These are phyloP conservation scores for Zanthoxylum bungeanum DNA, from an alignment of 345 rosid genomes.

Conservation along the genomic window DNA sequence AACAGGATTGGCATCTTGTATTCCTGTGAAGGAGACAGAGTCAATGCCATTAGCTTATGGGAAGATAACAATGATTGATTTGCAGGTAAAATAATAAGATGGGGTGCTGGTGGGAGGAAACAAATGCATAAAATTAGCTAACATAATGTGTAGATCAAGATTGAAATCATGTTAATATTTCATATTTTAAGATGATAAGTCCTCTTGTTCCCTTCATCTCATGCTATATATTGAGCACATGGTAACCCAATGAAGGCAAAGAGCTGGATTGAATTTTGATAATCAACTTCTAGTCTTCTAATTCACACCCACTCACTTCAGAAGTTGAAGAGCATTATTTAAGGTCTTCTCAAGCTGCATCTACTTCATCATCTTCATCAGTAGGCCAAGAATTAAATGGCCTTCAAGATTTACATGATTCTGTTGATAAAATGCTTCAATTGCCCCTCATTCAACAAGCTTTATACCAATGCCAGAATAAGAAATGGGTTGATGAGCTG, in stretches of 20 bases:
- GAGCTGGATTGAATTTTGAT: background rate
- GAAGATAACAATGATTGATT: background rate
- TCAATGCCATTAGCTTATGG: background rate
- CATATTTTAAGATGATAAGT: constrained; percentile 8
- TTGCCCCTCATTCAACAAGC: constrained; percentile 13
- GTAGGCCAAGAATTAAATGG: constrained; percentile 13
- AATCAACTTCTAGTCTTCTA: background rate
- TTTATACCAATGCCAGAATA: background rate
- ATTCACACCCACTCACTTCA: constrained; percentile 23
- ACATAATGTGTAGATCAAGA: background rate
- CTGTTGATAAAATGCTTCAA: constrained; percentile 19
- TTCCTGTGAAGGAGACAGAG: too few relatives aligned
- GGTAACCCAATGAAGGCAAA: background rate
- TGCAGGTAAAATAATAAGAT: background rate
- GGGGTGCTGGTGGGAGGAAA: background rate
- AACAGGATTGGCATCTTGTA: too few relatives aligned
- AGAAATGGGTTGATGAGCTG: constrained; percentile 6
- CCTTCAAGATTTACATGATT: constrained; percentile 36
- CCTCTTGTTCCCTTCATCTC: constrained; percentile 7
- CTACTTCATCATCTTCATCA: constrained; percentile 1
- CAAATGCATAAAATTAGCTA: background rate
- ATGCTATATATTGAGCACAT: constrained; percentile 1
- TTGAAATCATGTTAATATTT: background rate
- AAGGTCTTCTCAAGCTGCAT: background rate
- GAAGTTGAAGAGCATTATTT: constrained; percentile 29